A percentile compares a stretch with the other conserved stretches of the same genome.
Evolutionary conservation across 1,284 basidiomycete species (phyloP).

Genomic region (Rhodotorula sp.): DNA sequence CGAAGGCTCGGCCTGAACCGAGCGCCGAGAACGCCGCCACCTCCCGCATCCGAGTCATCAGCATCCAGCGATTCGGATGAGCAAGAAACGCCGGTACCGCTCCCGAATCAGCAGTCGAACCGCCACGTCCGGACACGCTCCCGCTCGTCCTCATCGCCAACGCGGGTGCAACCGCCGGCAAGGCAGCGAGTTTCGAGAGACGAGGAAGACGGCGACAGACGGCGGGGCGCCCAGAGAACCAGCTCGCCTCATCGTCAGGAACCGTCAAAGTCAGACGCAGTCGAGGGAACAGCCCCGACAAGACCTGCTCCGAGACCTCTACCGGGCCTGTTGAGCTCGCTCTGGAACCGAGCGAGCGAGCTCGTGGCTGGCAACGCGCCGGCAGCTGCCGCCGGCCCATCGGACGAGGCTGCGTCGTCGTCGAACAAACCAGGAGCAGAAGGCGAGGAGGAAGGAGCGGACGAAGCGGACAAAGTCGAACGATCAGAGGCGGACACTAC

Average conservation of each 20-base stretch:
- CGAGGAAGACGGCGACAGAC: too few species aligned
- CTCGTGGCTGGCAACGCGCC: conserved; percentile 8
- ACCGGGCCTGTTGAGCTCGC: conserved; percentile 8
- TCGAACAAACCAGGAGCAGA: too few species aligned
- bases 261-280: background rate
- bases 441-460: background rate
- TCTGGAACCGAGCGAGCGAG: conserved; percentile 19
- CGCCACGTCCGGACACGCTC: too few species aligned
- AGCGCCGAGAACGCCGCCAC: background rate
- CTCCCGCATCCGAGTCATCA: background rate
- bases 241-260: background rate
- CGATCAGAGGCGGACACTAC: background rate
- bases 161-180: too few species aligned
- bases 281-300: background rate
- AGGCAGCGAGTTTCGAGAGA: too few species aligned
- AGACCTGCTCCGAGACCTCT: background rate
- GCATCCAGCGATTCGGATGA: background rate
- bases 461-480: background rate
- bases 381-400: background rate
- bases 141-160: too few species aligned
- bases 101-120: too few species aligned
- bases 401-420: too few species aligned
- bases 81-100: too few species aligned
- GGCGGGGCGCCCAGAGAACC: too few species aligned
- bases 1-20: conserved; percentile 14